These are phyloP conservation scores for Sungouiozyma ichnusensis DNA, from an alignment of 805 yeast species.

Conservation along the genomic window DNA sequence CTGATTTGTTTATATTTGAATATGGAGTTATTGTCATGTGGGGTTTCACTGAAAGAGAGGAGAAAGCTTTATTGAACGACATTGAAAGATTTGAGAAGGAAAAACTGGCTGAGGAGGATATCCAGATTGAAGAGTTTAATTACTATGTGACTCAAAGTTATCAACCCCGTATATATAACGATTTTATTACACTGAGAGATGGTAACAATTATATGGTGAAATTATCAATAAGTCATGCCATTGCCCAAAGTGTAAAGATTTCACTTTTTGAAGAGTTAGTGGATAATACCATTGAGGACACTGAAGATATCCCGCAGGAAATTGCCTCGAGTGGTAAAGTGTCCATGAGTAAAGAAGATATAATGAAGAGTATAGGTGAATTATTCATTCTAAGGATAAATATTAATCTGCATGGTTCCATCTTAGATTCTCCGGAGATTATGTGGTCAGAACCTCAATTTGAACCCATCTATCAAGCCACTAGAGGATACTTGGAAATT, in stretches of 20 bases:
- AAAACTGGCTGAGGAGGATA: slow-evolving; percentile 71
- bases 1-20: slow-evolving; percentile 82
- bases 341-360: slow-evolving; percentile 85
- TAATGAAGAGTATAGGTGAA: slow-evolving; percentile 96
- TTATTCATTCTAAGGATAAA: slow-evolving; percentile 78
- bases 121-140: slow-evolving; percentile 89
- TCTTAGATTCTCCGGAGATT: slow-evolving; percentile 90
- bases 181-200: slow-evolving; percentile 85
- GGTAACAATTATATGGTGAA: slow-evolving; percentile 85
- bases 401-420: slow-evolving; percentile 76
- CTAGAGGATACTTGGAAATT: slow-evolving; percentile 89
- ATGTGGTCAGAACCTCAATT: slow-evolving; percentile 99
- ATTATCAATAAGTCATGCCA: slow-evolving; percentile 87
- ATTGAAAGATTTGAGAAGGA: slow-evolving; percentile 87
- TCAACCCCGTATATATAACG: slow-evolving; percentile 93
- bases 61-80: slow-evolving; percentile 67
- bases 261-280: slow-evolving; percentile 92
- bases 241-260: slow-evolving; percentile 91
- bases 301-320: slow-evolving; percentile 94
- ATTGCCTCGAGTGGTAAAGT: slow-evolving; percentile 93
- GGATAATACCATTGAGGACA: slow-evolving; percentile 93
- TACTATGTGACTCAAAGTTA: slow-evolving; percentile 88
- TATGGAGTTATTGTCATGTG: slow-evolving; percentile 96
- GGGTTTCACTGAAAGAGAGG: slow-evolving; percentile 87
- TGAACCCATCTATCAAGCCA: slow-evolving; percentile 95